These are phyloP conservation scores for Aegilops longissima DNA, from an alignment of 176 grass and related monocot species.

Conservation along the genomic window DNA sequence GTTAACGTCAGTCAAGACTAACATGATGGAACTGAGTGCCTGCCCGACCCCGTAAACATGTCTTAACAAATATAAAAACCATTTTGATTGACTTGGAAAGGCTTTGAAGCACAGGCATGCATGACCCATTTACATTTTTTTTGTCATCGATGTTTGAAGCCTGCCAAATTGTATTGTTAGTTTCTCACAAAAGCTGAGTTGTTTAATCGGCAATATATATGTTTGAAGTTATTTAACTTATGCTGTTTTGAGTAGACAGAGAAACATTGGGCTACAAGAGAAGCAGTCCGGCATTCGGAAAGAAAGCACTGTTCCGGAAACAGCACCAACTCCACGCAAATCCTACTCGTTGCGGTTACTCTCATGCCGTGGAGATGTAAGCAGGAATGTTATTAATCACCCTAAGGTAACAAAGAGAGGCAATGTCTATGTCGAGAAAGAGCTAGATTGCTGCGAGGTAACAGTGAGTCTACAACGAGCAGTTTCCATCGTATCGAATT, in stretches of 20 bases:
- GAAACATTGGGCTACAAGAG: slow-evolving; percentile 68
- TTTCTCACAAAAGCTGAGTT: not conserved
- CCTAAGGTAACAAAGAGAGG: slow-evolving; percentile 67
- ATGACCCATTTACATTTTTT: not conserved
- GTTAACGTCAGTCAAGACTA: not conserved
- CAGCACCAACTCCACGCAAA: slow-evolving; percentile 45
- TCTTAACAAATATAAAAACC: not conserved
- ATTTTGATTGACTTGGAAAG: not conserved
- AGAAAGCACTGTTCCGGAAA: slow-evolving; percentile 35
- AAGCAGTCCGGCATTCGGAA: slow-evolving; percentile 34
- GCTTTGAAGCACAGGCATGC: not conserved
- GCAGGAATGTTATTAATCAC: slow-evolving; percentile 61
- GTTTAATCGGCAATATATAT: not conserved
- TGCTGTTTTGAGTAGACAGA: slow-evolving; percentile 98
- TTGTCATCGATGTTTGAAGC: not conserved
- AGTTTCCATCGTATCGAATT: slow-evolving; percentile 70
- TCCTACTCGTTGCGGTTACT: slow-evolving; percentile 81
- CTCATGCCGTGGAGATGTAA: slow-evolving; percentile 70
- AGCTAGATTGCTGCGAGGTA: slow-evolving; percentile 34
- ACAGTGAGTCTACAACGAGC: slow-evolving; percentile 67
- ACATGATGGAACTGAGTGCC: not conserved
- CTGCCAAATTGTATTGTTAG: slow-evolving; percentile 6
- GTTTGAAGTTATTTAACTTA: slow-evolving; percentile 42
- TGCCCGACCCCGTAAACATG: not conserved
- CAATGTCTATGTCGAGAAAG: slow-evolving; percentile 39